Base-by-base conservation (phyloP, 192 early-diverging fungal genomes). In the Chytriomyces confervae region DNA sequence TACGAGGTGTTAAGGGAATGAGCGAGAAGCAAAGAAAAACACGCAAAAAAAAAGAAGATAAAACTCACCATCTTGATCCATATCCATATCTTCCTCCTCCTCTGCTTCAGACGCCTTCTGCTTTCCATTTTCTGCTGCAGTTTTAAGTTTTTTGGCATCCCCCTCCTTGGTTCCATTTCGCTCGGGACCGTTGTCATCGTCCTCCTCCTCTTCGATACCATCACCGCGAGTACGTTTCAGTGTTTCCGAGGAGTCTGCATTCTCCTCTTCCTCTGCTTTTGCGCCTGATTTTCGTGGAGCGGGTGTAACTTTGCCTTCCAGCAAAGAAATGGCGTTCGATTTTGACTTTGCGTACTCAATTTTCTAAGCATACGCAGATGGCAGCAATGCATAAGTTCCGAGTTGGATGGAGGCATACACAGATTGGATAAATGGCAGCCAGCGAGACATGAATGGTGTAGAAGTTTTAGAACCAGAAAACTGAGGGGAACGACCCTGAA, bases 321-420 rank as follows among this genome's bases (percentile, higher is more conserved):
- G 69, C 71, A 92, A 86, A 62, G 89, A 90, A 18, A 94, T 83
- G 4, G 88, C 92, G 68, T 93, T 87, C 72, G 93, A 94, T 81
- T 91, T 94, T 27, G 86, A 77, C 81, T 91, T 92, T 69, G 91
- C 91, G 77, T 93, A 95, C 66, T 88, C 83, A 36, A 94, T 92
- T 75, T 86, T 86, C 93, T 93, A 44, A 93, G 75, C 29, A 36
- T 36, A 36, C 36, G 29, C 29, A 36, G 29, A 36, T 36, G 2
- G 29, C 29, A 36, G 29, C 29, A 36, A 36, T 36, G 2, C 29
- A 36, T 36, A 36, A 2, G 29, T 36, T 36, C 29, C 29, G 2
- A 36, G 2, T 29, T 49, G 29, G 18, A 27, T 23, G 64, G 46
- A 10, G 29, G 13, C 6, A 73, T 61, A 53, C 74, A 69, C n/a